phyloP scores from a whole-genome alignment of 1,139 yeast species.

The Yamadazyma pseudoaaseri region DNA sequence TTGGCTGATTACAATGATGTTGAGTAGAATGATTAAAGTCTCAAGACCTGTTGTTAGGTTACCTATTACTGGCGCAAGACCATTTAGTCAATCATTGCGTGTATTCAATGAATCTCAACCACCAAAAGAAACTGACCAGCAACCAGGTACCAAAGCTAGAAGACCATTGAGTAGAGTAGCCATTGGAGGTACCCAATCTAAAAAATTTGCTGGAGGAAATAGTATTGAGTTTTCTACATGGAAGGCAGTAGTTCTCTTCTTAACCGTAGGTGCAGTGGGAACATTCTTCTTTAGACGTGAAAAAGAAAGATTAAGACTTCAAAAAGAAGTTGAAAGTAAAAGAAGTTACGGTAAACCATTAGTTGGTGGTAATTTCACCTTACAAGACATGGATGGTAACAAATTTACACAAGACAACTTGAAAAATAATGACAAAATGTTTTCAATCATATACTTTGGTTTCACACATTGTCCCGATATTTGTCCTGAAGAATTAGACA shows the following conservation, averaged over 20 bases:
- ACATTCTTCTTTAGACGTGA: slow-evolving; percentile 70
- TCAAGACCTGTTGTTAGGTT: not conserved
- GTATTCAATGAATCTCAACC: not conserved
- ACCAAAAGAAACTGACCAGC: not conserved
- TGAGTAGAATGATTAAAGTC: slow-evolving; percentile 1
- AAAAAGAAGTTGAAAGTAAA: slow-evolving; percentile 79
- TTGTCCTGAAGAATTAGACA: slow-evolving; percentile 96
- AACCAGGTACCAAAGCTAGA: slow-evolving; percentile 11
- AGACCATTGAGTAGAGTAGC: slow-evolving; percentile 52
- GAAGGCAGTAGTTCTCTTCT: slow-evolving; percentile 72
- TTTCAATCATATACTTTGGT: slow-evolving; percentile 85
- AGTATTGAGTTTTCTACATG: slow-evolving; percentile 77
- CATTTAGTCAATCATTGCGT: not conserved
- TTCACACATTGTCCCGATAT: slow-evolving; percentile 97
- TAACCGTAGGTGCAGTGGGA: slow-evolving; percentile 66
- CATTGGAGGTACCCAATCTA: slow-evolving; percentile 37
- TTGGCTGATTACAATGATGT: slow-evolving; percentile 2
- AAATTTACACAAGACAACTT: slow-evolving; percentile 75
- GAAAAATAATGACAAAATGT: slow-evolving; percentile 47
- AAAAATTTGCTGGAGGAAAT: slow-evolving; percentile 32
- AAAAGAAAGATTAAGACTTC: slow-evolving; percentile 68
- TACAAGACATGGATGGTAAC: slow-evolving; percentile 69
- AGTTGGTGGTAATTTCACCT: slow-evolving; percentile 84
- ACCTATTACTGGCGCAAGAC: not conserved
- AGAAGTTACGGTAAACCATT: slow-evolving; percentile 89